These are phyloP conservation scores for Astragalus glycyphyllos DNA, from an alignment of 306 rosid species.

Conservation along the genomic window DNA sequence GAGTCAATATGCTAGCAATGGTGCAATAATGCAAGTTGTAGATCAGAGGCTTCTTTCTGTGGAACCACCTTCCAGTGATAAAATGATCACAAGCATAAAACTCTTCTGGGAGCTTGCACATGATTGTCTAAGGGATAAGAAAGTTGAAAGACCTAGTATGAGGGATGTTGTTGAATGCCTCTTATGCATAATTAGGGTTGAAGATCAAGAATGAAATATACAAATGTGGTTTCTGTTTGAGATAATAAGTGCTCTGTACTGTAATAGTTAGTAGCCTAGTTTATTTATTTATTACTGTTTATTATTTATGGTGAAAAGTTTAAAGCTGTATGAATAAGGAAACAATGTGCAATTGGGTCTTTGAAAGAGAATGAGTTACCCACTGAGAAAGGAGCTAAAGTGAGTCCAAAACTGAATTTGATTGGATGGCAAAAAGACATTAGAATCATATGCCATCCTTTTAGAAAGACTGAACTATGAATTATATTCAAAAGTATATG, in stretches of 20 bases:
- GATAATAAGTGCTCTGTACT: conserved; percentile 13
- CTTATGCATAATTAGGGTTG: conserved; percentile 56
- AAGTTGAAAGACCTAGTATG: conserved; percentile 88
- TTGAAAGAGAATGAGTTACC: conserved; percentile 37
- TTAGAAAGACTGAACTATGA: conserved; percentile 44
- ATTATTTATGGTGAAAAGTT: conserved; percentile 25
- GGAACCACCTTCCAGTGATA: conserved; percentile 44
- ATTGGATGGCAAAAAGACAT: conserved; percentile 39
- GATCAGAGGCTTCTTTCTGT: conserved; percentile 61
- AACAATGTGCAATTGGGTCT: conserved; percentile 35
- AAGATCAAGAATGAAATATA: conserved; percentile 47
- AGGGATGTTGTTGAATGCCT: conserved; percentile 74
- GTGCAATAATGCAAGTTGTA: conserved; percentile 58
- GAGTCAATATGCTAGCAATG: conserved; percentile 59
- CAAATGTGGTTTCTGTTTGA: conserved; percentile 35
- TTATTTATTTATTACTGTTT: neutral
- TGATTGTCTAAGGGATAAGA: conserved; percentile 79
- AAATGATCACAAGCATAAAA: conserved; percentile 55
- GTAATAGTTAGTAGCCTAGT: conserved; percentile 23
- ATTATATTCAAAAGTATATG: conserved; percentile 41
- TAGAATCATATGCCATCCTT: conserved; percentile 67
- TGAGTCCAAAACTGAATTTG: conserved; percentile 50
- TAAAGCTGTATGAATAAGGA: conserved; percentile 21
- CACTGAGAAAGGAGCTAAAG: conserved; percentile 46
- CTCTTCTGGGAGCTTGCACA: conserved; percentile 79